Evolutionary conservation across 2,329 filamentous ascomycete genomes (phyloP).

Genomic region (Ascochyta fabae): DNA sequence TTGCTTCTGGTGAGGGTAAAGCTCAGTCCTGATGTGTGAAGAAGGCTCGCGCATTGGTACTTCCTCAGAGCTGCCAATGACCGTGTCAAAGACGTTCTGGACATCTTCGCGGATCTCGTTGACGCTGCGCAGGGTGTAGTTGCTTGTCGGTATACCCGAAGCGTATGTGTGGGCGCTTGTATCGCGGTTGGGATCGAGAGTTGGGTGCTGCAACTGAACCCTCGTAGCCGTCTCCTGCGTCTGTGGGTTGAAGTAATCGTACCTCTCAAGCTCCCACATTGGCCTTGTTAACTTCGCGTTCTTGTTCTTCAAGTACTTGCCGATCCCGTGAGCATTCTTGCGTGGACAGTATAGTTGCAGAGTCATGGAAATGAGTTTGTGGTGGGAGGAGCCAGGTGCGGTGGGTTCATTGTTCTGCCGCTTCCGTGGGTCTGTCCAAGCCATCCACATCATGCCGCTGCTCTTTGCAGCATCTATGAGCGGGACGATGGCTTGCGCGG

Average conservation of each 20-base stretch:
- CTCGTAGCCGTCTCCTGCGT: constrained; percentile 25
- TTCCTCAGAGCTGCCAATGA: constrained; percentile 73
- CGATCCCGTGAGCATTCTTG: constrained; percentile 69
- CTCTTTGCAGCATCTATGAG: constrained; percentile 70
- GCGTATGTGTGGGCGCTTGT: constrained; percentile 15
- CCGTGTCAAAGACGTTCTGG: constrained; percentile 83
- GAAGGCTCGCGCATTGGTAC: constrained; percentile 76
- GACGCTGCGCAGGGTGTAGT: constrained; percentile 49
- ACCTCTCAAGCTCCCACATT: constrained; percentile 67
- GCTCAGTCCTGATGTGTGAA: constrained; percentile 65
- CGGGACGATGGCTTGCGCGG: constrained; percentile 71
- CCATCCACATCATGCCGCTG: constrained; percentile 72
- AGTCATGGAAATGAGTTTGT: constrained; percentile 59
- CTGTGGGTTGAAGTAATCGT: constrained; percentile 80
- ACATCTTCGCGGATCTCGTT: constrained; percentile 90
- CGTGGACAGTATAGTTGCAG: constrained; percentile 81
- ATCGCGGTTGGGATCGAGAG: constrained; percentile 16
- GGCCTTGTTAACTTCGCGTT: constrained; percentile 71
- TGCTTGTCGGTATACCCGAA: constrained; percentile 14
- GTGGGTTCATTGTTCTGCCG: constrained; percentile 61
- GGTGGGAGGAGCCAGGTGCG: constrained; percentile 22
- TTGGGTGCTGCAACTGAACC: constrained; percentile 23
- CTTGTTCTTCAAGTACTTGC: constrained; percentile 69
- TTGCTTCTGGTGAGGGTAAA: constrained; percentile 89
- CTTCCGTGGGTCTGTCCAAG: constrained; percentile 73